Evolutionary conservation across 805 yeast species (phyloP), one percentile per base, ranked within the genome.

Genomic region (Suhomyces emberorum): DNA sequence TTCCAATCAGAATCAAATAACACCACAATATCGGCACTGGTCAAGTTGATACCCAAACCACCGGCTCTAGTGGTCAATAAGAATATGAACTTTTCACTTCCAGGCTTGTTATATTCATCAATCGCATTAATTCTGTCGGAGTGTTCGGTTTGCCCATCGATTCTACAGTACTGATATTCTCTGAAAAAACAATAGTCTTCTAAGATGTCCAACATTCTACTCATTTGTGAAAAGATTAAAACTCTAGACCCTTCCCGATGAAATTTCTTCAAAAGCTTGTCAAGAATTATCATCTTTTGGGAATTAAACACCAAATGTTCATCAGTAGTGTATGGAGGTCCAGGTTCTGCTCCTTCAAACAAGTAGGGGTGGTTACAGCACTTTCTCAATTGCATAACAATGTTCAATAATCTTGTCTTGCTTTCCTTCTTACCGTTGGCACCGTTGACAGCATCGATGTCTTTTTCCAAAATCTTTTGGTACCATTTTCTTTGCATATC

Each of bases 321-420:
- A 57, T 84, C 95, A 0, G 91, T 84, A 7, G 93, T 84, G 49
- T 69, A 84, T 15, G 95, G 95, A 14, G 95, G 95, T 9, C 95
- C 95, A 1, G 93, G 93, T 52, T 84, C 95, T 1, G 91, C 93
- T 29, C 95, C 95, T 55, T 84, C 93, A 51, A 84, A 84, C 26
- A 84, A 61, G 53, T 84, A 84, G 10, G 95, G 95, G 61, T 84
- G 95, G 50, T 84, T 84, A 62, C 91, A 84, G 57, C 93, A 84
- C 57, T 84, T 84, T 54, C 93, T 73, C 51, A 84, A 66, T 56
- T 84, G 95, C 95, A 84, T 84, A 32, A 83, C 91, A 47, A 84
- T 84, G 55, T 84, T 84, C 32, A 84, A 62, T 40, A 84, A 65
- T 51, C 93, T 66, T 2, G 95, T 84, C 53, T 84, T 83, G 10